Base-by-base conservation (phyloP, 1,284 basidiomycete genomes). In the Microbotryum silenes-acaulis region DNA sequence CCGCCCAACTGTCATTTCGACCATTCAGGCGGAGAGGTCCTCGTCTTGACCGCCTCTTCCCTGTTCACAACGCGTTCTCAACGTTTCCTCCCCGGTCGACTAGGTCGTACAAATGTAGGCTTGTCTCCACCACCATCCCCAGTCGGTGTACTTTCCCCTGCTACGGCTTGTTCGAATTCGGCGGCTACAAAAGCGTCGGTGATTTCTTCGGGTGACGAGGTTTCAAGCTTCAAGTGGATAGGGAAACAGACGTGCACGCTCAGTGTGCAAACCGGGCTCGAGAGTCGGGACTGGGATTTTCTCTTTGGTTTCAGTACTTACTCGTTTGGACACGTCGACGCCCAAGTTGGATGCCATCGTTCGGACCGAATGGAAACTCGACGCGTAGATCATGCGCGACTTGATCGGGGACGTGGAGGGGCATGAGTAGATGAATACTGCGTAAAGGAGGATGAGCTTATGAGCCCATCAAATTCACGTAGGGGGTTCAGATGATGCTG, bases 351-450 rank as follows among this genome's bases (percentile, higher is more conserved):
- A 82, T 47, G 82, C 83, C 31, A 80, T 76, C 58, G 80, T 78
- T 69, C 82, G 84, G 18, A 86, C 79, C 23, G 81, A 75, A 10
- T 79, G 71, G 6, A 83, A 81, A 16, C 83, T 84, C 1, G 85
- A 85, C 0, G 89, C 88, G 75, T 91, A 93, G 46, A 93, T 73
- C 88, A 94, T 91, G 56, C 90, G 83, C 67, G 84, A 80, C 72
- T 88, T 89, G 75, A 93, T 81, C 2, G 88, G 86, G 2, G 87
- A 89, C 14, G 77, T 74, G 2, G 84, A 81, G 0, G 91, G 91
- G 74, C 91, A 93, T 44, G 86, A 87, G 76, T 94, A 94, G 63
- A 93, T 87, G 75, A 90, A 91, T 47, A 88, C 85, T 89, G 65
- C 3, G 57, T 12, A 52, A 42, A 20, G 7, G 52, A 60, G 54